Conservation (phyloP, 352 stramenopile genomes). For the Pythium chondricola region DNA sequence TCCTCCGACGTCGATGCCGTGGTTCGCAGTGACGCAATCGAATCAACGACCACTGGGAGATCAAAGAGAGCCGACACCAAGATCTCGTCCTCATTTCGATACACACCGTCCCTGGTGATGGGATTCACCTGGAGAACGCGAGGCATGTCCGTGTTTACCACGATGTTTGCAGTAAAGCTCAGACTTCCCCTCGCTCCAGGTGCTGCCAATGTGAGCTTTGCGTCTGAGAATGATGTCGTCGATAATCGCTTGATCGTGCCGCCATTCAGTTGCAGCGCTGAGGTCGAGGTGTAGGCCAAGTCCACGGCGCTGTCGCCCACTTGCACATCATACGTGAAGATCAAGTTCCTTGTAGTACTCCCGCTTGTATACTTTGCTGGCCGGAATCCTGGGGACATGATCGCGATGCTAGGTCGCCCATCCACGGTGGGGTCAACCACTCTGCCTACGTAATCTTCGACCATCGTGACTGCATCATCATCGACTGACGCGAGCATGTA, state of each 20-base stretch:
- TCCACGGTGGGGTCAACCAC: constrained; percentile 28
- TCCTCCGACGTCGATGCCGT: constrained; percentile 22
- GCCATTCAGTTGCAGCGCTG: constrained; percentile 38
- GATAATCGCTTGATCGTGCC: constrained; percentile 53
- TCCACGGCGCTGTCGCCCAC: constrained; percentile 36
- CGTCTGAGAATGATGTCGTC: constrained; percentile 42
- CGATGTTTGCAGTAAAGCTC: constrained; percentile 20
- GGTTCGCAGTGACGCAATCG: constrained; percentile 31
- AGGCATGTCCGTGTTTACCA: constrained; percentile 45
- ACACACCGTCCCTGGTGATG: constrained; percentile 54
- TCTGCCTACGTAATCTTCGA: constrained; percentile 43
- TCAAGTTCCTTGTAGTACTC: constrained; percentile 34
- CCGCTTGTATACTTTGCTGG: constrained; percentile 39
- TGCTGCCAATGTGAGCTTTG: constrained; percentile 33
- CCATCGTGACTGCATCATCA: constrained; percentile 40
- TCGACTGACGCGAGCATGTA: constrained; percentile 42
- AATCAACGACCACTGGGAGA: constrained; percentile 36
- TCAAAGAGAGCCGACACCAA: constrained; percentile 41
- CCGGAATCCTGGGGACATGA: constrained; percentile 46
- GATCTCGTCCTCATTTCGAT: constrained; percentile 43
- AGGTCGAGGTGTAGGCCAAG: constrained; percentile 43
- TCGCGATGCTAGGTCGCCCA: constrained; percentile 21
- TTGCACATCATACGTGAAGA: constrained; percentile 56
- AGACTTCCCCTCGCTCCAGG: constrained; percentile 42
- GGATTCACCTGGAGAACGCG: constrained; percentile 34